phyloP scores from a whole-genome alignment of 225 moss, liverwort and hornwort genomes.

The Rhytidiadelphus loreus region DNA sequence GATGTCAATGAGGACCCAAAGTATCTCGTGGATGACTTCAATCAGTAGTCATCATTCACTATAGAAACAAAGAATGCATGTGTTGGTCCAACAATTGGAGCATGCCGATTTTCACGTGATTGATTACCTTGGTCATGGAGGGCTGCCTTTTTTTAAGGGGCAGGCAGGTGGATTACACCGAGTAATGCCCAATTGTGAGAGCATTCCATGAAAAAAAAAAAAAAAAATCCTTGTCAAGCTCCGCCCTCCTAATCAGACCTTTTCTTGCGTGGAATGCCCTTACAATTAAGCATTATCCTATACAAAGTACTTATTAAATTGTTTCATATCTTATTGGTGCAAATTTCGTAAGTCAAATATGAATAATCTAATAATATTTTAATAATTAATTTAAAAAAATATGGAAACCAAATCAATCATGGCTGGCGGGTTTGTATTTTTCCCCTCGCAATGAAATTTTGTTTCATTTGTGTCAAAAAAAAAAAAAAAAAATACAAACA shows the following conservation, averaged over 20 bases:
- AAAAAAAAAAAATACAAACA: no score
- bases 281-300: accelerated
- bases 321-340: not conserved
- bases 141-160: no score
- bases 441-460: no score
- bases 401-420: not conserved
- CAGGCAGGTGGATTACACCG: accelerated
- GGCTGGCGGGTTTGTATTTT: no score
- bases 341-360: not conserved
- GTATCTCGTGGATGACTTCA: not conserved
- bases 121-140: no score
- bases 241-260: accelerated
- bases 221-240: not conserved
- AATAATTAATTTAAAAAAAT: not conserved
- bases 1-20: no score
- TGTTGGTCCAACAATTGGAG: not conserved
- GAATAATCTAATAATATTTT: not conserved
- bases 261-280: not conserved
- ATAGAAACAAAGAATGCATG: not conserved
- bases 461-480: no score
- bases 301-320: no score
- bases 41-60: not conserved
- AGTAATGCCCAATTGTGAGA: not conserved
- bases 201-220: not conserved
- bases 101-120: no score